Base-by-base conservation (phyloP, 2,329 filamentous ascomycete genomes). In the Aspergillus sp. region DNA sequence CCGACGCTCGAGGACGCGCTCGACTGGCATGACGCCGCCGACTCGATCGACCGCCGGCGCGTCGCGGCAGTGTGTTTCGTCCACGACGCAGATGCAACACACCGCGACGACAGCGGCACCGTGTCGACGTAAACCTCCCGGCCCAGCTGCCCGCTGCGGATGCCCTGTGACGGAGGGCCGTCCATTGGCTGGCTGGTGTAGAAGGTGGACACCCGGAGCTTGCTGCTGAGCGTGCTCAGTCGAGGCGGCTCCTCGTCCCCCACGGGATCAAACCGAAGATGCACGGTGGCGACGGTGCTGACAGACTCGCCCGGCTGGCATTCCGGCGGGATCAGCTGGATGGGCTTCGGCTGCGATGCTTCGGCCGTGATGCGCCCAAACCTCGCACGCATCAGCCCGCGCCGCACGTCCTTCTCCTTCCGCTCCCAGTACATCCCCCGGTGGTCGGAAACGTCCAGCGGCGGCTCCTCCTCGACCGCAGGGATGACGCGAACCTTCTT, bases 401-500 rank as follows among this genome's bases (percentile, higher is more conserved):
- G 78, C 42, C 65, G 71, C 36, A 81, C 66, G 10, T 59, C 64
- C 55, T 77, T 80, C 49, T 78, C 74, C 45, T 67, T 68, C 26
- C 70, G 69, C 24, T 72, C 52, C 32, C 64, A 61, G 49, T 76
- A 78, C 24, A 60, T 52, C 26, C 62, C 57, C 20, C 61, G 61
- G 15, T 61, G 52, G 8, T 69, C 66, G 13, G 66, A 54, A 30
- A 69, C 61, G 25, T 57, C 58, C 15, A 80, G 51, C 0, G 77
- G 77, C 4, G 78, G 75, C 40, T 72, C 67, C 50, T 80, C 77
- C 8, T 71, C 66, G 12, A 69, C 63, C 0, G 64, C 66, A 6
- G 78, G 78, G 30, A 78, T 65, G 22, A 82, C 64, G 31, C 75
- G 72, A 6, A 82, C 57, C 45, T 73, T 74, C 39, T 69, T 69